Evolutionary conservation across 257 asterid genomes (phyloP).

Genomic region (Petrea volubilis): DNA sequence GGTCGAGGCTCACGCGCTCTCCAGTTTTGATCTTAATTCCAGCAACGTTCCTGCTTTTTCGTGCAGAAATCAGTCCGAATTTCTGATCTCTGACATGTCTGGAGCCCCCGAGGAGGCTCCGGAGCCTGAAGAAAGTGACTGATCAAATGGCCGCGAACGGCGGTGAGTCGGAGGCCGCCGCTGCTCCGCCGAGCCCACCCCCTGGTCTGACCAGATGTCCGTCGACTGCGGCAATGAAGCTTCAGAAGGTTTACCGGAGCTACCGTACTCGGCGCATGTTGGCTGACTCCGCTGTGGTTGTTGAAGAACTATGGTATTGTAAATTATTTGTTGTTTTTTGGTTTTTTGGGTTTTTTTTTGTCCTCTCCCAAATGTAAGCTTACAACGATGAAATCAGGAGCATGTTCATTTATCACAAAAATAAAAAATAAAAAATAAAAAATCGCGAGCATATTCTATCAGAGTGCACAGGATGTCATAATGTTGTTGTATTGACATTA

Average conservation of each 20-base stretch:
- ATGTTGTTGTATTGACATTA: slow-evolving; percentile 6
- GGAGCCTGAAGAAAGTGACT: slow-evolving; percentile 8
- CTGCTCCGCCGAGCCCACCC: slow-evolving; percentile 24
- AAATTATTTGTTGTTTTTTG: neutral
- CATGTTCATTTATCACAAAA: no score
- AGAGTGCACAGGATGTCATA: neutral
- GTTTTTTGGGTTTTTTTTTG: neutral
- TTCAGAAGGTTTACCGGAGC: slow-evolving; percentile 89
- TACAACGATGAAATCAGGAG: slow-evolving; percentile 4
- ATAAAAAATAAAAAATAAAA: no score
- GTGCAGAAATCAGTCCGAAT: slow-evolving; percentile 25
- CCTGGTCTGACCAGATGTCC: slow-evolving; percentile 28
- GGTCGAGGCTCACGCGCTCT: slow-evolving; percentile 51
- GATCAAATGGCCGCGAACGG: slow-evolving; percentile 22
- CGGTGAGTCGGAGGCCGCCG: slow-evolving; percentile 26
- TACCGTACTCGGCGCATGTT: slow-evolving; percentile 95
- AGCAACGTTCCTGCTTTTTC: slow-evolving; percentile 25
- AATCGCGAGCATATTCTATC: neutral
- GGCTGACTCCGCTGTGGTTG: slow-evolving; percentile 96
- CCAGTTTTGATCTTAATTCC: slow-evolving; percentile 43
- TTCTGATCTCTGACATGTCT: slow-evolving; percentile 26
- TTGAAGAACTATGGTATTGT: slow-evolving; percentile 80
- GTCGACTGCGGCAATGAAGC: slow-evolving; percentile 66
- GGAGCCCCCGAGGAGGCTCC: slow-evolving; percentile 27
- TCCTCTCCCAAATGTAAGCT: neutral